Conservation (phyloP, 768 basidiomycete genomes). For the Termitomyces sp. region DNA sequence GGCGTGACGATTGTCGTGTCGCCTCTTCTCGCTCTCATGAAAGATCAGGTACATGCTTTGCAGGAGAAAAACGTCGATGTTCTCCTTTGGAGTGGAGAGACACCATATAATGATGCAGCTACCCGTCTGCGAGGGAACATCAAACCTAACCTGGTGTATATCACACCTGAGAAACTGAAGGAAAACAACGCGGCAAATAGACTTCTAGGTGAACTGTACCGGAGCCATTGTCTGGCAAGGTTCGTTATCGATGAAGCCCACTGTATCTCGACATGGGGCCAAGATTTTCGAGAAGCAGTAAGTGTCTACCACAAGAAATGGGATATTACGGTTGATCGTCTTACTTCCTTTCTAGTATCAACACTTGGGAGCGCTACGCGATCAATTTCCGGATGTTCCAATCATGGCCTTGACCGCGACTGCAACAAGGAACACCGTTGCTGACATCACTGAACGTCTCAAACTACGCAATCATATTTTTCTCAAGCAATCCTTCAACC, state of each 20-base stretch:
- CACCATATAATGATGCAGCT: slow-evolving; percentile 34
- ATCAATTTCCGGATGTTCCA: slow-evolving; percentile 74
- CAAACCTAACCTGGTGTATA: slow-evolving; percentile 73
- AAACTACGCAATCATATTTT: slow-evolving; percentile 53
- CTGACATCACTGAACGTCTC: slow-evolving; percentile 76
- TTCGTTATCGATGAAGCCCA: slow-evolving; percentile 98
- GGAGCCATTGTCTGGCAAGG: slow-evolving; percentile 60
- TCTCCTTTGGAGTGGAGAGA: slow-evolving; percentile 63
- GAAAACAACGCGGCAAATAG: slow-evolving; percentile 53
- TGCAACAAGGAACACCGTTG: slow-evolving; percentile 72
- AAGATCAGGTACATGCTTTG: slow-evolving; percentile 79
- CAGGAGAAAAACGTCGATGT: slow-evolving; percentile 63
- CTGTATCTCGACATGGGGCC: slow-evolving; percentile 92
- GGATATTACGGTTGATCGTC: not conserved
- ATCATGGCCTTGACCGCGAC: slow-evolving; percentile 98
- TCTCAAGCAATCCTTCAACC: slow-evolving; percentile 86
- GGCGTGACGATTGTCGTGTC: slow-evolving; percentile 91
- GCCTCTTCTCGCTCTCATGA: slow-evolving; percentile 85
- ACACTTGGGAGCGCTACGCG: slow-evolving; percentile 62
- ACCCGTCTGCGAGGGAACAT: slow-evolving; percentile 40
- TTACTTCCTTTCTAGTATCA: slow-evolving; percentile 52
- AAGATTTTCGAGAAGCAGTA: slow-evolving; percentile 86
- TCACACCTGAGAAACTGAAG: slow-evolving; percentile 88
- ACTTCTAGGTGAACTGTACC: slow-evolving; percentile 58
- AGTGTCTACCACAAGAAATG: slow-evolving; percentile 19